phyloP scores from a whole-genome alignment of 257 asterid species.

The Jasminum sambac region DNA sequence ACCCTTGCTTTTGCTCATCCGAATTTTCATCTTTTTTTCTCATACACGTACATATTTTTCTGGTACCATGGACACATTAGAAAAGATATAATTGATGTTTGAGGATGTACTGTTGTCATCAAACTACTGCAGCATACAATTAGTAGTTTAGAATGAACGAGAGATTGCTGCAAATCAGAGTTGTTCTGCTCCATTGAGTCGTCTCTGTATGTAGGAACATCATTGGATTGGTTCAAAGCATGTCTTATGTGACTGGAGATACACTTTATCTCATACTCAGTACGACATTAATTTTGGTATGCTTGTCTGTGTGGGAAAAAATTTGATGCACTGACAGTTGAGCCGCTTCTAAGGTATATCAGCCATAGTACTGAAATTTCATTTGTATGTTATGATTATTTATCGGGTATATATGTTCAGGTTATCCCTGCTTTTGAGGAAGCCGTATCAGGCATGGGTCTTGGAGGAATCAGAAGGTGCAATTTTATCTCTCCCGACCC shows the following conservation, averaged over 20 bases:
- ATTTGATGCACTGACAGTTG: neutral
- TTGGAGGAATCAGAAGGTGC: slow-evolving; percentile 91
- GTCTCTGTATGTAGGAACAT: too few relatives aligned
- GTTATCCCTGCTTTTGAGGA: slow-evolving; percentile 98
- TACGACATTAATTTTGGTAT: too few relatives aligned
- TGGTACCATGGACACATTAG: neutral
- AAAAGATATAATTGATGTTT: neutral
- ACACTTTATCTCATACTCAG: too few relatives aligned
- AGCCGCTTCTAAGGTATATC: neutral
- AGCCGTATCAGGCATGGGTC: slow-evolving; percentile 88
- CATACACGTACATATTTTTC: neutral
- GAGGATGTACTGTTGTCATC: slow-evolving; percentile 5
- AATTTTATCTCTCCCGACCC: neutral
- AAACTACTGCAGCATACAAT: neutral
- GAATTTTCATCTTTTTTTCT: neutral
- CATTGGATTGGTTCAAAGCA: too few relatives aligned
- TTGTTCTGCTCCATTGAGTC: too few relatives aligned
- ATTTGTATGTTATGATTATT: slow-evolving; percentile 21
- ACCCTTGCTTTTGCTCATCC: neutral
- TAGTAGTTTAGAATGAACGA: neutral
- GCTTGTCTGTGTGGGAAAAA: too few relatives aligned
- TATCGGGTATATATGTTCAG: slow-evolving; percentile 46
- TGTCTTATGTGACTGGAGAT: too few relatives aligned
- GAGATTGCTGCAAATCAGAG: neutral
- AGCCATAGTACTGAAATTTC: slow-evolving; percentile 8